Percentiles rank a stretch among this genome's conserved stretches.
Conservation (phyloP, 2,329 filamentous ascomycete species). For the Ascochyta pisi region DNA sequence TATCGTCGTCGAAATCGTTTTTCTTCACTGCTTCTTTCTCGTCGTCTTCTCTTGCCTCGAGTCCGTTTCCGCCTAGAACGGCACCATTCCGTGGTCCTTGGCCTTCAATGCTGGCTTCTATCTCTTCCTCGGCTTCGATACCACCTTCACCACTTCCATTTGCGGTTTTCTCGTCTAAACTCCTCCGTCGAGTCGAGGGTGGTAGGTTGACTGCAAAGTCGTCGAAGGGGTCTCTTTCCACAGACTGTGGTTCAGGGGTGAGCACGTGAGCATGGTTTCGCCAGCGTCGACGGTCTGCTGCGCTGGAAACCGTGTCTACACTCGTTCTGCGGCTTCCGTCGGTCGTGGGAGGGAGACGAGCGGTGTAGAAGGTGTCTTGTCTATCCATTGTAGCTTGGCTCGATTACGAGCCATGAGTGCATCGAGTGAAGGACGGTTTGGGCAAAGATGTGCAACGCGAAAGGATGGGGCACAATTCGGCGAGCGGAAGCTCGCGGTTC, state of each 20-base stretch:
- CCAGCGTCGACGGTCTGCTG: slow-evolving; percentile 31
- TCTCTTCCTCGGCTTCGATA: not conserved
- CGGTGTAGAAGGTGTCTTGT: slow-evolving; percentile 15
- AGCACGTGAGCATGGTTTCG: slow-evolving; percentile 30
- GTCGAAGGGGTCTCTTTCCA: slow-evolving; percentile 31
- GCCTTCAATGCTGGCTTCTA: not conserved
- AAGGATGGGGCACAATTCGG: not conserved
- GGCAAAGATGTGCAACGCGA: not conserved
- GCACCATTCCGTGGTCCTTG: not conserved
- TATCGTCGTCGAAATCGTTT: not conserved
- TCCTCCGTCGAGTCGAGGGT: not conserved
- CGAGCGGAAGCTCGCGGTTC: slow-evolving; percentile 6
- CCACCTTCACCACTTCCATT: not conserved
- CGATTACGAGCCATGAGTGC: not conserved
- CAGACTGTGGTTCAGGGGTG: slow-evolving; percentile 24
- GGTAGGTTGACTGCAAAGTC: slow-evolving; percentile 4
- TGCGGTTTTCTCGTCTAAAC: not conserved
- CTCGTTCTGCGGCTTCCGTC: slow-evolving; percentile 1
- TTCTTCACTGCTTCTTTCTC: not conserved
- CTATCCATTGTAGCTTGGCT: slow-evolving; percentile 6
- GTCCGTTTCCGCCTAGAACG: not conserved
- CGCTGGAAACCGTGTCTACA: slow-evolving; percentile 25
- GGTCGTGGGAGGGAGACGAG: not conserved
- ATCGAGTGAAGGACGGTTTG: not conserved
- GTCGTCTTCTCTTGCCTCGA: not conserved